phyloP scores from a whole-genome alignment of 768 basidiomycete genomes.

The Amyloporia xantha region DNA sequence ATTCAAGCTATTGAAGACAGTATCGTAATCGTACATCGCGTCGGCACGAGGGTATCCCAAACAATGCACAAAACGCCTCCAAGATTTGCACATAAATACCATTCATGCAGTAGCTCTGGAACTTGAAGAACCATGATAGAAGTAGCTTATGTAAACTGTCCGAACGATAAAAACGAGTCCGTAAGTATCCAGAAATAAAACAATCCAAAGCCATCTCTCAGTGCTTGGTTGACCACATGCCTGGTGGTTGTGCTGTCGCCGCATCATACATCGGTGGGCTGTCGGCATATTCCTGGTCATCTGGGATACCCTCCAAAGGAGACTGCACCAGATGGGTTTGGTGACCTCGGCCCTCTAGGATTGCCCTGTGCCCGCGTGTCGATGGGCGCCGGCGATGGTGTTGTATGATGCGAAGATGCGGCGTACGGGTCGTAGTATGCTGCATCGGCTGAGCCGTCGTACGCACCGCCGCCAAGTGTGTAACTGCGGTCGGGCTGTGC shows the following conservation, averaged over 20 bases:
- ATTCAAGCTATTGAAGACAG: too few species aligned
- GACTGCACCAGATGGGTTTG: conserved; percentile 10
- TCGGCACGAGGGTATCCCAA: too few species aligned
- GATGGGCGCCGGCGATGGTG: conserved; percentile 33
- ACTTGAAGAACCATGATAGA: too few species aligned
- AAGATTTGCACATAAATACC: too few species aligned
- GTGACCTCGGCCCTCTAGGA: conserved; percentile 15
- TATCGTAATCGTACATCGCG: too few species aligned
- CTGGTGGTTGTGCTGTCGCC: conserved; percentile 39
- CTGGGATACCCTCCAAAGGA: conserved; percentile 11
- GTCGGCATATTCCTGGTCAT: conserved; percentile 36
- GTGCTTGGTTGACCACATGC: conserved; percentile 46
- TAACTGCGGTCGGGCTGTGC: conserved; percentile 39
- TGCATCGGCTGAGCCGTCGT: conserved; percentile 21
- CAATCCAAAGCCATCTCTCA: too few species aligned
- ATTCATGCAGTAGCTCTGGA: too few species aligned
- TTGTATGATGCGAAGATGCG: conserved; percentile 17
- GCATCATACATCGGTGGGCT: conserved; percentile 64
- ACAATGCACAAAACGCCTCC: too few species aligned
- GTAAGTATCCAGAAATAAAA: too few species aligned
- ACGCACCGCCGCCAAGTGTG: conserved; percentile 50
- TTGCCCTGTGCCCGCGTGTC: conserved; percentile 25
- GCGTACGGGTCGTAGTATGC: conserved; percentile 11
- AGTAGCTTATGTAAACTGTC: too few species aligned
- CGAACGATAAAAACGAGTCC: too few species aligned